Base-by-base conservation (phyloP, 805 yeast genomes). In the Starmerella lactis-condensi region DNA sequence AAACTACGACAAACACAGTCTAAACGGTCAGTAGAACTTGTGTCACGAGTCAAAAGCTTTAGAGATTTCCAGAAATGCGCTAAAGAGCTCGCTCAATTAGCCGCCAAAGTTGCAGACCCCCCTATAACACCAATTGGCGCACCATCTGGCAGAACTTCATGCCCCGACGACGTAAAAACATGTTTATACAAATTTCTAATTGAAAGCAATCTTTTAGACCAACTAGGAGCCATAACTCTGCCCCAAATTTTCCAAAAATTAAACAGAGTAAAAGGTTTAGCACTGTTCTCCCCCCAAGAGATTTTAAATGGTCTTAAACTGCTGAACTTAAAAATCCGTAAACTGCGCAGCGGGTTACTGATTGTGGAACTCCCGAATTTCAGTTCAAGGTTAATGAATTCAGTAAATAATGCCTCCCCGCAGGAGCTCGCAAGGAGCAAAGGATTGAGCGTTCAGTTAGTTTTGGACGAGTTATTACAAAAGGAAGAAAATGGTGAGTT, bases 1-100 rank as follows among this genome's bases (percentile, higher is more conserved):
- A n/a, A 21, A 11, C 23, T 21, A n/a, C 23, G 11, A 21, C n/a
- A n/a, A n/a, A 21, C 11, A 21, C 23, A 11, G 11, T 21, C 23
- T 21, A 21, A 11, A 11, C 23, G 23, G 32, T 29, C 24, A 18
- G 43, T 48, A n/a, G 41, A 41, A n/a, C n/a, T n/a, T n/a, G 13
- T 70, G 77, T 36, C 61, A 69, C 3, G 49, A 58, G 9, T 78
- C 92, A 43, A 78, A 96, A 0, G 85, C 82, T 45, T 55, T 69
- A 9, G 89, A 85, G 49, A 93, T 83, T 50, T 76, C 82, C 53
- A 61, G 22, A 62, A 60, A 39, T 85, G 98, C 52, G 98, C 85
- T 51, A 64, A 89, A 47, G 85, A 96, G 55, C 94, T 93, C 0
- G 59, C 73, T 0, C 58, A 58, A 14, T 48, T 73, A 17, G 35